Evolutionary conservation across 2,329 filamentous ascomycete species (phyloP).

Genomic region (Pyrenochaeta sp.): DNA sequence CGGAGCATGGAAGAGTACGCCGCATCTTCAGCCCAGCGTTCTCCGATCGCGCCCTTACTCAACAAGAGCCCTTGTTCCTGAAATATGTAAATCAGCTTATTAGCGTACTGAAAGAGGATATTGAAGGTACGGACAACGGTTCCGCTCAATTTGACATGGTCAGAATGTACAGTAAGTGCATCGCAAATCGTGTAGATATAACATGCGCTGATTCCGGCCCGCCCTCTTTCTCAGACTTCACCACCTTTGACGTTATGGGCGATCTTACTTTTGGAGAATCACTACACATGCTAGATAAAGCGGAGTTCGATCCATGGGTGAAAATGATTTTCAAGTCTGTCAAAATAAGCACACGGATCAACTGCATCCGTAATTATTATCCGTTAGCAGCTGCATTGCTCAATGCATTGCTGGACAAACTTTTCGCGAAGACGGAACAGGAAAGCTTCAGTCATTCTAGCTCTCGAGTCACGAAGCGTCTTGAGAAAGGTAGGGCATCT

Average conservation of each 20-base stretch:
- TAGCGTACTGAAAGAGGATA: slow-evolving; percentile 42
- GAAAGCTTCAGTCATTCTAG: background rate
- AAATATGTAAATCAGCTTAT: slow-evolving; percentile 54
- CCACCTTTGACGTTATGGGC: slow-evolving; percentile 45
- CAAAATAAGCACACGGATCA: background rate
- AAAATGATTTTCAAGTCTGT: background rate
- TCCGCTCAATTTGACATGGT: slow-evolving; percentile 39
- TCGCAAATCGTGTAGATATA: no score
- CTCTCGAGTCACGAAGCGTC: slow-evolving; percentile 31
- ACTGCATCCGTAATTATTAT: background rate
- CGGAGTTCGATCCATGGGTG: slow-evolving; percentile 22
- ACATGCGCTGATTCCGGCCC: no score
- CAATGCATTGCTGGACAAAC: background rate
- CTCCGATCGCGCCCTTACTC: slow-evolving; percentile 51
- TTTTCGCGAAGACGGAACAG: background rate
- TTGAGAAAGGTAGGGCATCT: slow-evolving; percentile 27
- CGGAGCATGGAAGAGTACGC: background rate
- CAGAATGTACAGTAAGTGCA: slow-evolving; percentile 25
- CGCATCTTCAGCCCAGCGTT: slow-evolving; percentile 50
- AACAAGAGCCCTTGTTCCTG: slow-evolving; percentile 53
- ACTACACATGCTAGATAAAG: slow-evolving; percentile 39
- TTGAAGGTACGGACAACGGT: slow-evolving; percentile 21
- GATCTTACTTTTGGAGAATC: slow-evolving; percentile 45
- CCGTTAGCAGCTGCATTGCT: background rate
- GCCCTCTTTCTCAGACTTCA: slow-evolving; percentile 22